These are phyloP conservation scores for Amanita phalloides DNA, from an alignment of 768 basidiomycete genomes.

Conservation along the genomic window DNA sequence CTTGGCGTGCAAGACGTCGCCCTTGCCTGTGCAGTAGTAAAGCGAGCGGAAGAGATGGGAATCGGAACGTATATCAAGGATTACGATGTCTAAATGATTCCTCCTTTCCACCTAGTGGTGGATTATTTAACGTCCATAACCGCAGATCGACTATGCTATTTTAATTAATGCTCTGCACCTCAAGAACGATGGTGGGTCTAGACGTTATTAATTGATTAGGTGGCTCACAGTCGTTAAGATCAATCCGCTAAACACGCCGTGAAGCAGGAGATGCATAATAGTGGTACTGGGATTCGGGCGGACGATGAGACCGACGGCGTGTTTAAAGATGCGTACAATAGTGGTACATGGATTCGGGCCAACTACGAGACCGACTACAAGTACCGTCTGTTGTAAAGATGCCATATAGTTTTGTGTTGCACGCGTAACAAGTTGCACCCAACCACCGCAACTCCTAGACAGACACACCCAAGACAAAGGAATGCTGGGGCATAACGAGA, in stretches of 20 bases:
- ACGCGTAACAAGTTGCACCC: not conserved
- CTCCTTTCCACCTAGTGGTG: too few species aligned
- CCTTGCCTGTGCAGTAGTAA: constrained; percentile 60
- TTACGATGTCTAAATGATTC: constrained; percentile 25
- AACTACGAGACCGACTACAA: not conserved
- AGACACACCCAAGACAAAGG: constrained; percentile 2
- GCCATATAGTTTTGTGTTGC: not conserved
- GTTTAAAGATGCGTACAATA: too few species aligned
- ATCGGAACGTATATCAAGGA: constrained; percentile 37
- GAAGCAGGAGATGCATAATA: too few species aligned
- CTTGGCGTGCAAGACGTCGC: constrained; percentile 83
- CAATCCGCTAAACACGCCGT: too few species aligned
- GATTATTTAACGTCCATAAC: too few species aligned
- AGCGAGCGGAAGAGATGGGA: constrained; percentile 40
- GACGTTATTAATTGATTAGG: too few species aligned
- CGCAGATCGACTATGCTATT: too few species aligned
- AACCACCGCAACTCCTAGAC: not conserved
- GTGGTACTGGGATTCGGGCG: not conserved
- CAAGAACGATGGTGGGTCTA: too few species aligned
- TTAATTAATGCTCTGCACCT: too few species aligned
- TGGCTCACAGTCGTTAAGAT: too few species aligned
- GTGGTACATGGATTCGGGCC: not conserved
- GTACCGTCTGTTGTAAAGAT: not conserved
- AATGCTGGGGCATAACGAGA: not conserved
- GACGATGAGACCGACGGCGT: not conserved